phyloP scores from a whole-genome alignment of 805 yeast species.

The Saccharomycopsis amapae region DNA sequence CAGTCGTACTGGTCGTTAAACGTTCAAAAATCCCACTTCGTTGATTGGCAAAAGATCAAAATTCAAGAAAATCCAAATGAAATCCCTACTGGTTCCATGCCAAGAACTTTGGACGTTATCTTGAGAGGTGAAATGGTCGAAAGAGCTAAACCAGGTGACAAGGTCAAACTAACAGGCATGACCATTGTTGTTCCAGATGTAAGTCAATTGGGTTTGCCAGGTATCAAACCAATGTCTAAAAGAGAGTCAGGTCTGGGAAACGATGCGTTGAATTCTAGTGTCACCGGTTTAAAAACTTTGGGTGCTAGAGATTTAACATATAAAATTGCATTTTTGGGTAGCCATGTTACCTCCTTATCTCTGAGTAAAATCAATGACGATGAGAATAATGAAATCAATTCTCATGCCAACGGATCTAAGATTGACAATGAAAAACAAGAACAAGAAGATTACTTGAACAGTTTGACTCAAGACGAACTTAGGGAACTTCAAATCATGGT shows the following conservation, averaged over 20 bases:
- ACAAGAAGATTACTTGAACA: conserved; percentile 73
- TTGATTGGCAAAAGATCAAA: conserved; percentile 95
- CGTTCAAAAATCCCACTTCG: conserved; percentile 74
- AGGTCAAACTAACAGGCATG: conserved; percentile 88
- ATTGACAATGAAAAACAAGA: conserved; percentile 45
- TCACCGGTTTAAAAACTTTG: conserved; percentile 79
- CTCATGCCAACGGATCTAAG: conserved; percentile 14
- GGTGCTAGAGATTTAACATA: conserved; percentile 95
- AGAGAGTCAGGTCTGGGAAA: conserved; percentile 48
- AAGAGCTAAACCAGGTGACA: conserved; percentile 95
- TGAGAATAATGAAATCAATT: conserved; percentile 22
- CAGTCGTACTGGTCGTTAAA: conserved; percentile 80
- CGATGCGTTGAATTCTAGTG: conserved; percentile 67
- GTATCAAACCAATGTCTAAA: conserved; percentile 79
- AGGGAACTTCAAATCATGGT: conserved; percentile 85
- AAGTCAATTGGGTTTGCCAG: conserved; percentile 89
- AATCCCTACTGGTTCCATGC: conserved; percentile 98
- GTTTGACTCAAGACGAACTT: conserved; percentile 75
- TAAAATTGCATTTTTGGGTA: conserved; percentile 83
- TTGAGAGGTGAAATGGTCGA: conserved; percentile 92
- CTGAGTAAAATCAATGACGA: conserved; percentile 23
- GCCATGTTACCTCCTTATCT: conserved; percentile 71
- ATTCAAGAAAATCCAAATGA: conserved; percentile 95
- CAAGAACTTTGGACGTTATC: conserved; percentile 88
- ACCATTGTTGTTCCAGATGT: conserved; percentile 94